These are phyloP conservation scores for Ceratocystis eucalypticola DNA, from an alignment of 2,329 filamentous ascomycete genomes.

Conservation along the genomic window DNA sequence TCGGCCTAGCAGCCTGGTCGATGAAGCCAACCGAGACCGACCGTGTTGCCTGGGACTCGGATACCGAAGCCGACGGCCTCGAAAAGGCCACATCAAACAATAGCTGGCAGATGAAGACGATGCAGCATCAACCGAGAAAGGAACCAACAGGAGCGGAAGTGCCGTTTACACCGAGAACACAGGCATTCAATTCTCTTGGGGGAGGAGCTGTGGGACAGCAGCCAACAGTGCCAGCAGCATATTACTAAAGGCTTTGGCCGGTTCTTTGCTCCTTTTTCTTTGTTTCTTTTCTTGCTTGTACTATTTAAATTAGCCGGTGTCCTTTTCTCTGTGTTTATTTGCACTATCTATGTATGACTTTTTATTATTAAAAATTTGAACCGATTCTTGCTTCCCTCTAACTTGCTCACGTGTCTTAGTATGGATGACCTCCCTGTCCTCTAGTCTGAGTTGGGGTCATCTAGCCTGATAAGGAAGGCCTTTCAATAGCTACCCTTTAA, in stretches of 20 bases:
- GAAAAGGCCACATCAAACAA: slow-evolving; percentile 24
- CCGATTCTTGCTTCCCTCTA: neutral
- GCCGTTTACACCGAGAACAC: slow-evolving; percentile 52
- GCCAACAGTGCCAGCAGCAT: slow-evolving; percentile 24
- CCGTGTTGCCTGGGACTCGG: slow-evolving; percentile 29
- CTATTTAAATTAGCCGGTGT: neutral
- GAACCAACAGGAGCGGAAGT: slow-evolving; percentile 21
- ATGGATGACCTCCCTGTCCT: neutral
- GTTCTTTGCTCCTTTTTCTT: slow-evolving; percentile 8
- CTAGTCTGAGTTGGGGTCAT: neutral
- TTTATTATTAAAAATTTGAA: neutral
- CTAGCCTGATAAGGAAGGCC: too few relatives aligned
- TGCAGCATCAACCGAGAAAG: slow-evolving; percentile 27
- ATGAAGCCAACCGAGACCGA: slow-evolving; percentile 44
- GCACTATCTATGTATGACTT: neutral
- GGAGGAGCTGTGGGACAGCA: slow-evolving; percentile 18
- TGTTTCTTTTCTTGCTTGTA: neutral
- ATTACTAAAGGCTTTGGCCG: slow-evolving; percentile 32
- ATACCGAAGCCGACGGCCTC: slow-evolving; percentile 31
- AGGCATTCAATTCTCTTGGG: slow-evolving; percentile 52
- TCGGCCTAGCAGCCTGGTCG: slow-evolving; percentile 42
- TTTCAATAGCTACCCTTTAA: neutral
- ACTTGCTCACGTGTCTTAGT: neutral
- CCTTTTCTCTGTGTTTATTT: neutral
- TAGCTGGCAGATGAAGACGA: slow-evolving; percentile 45